Conservation (phyloP, 371 early-diverging fungal genomes). For the Capillidium rhysosporum region DNA sequence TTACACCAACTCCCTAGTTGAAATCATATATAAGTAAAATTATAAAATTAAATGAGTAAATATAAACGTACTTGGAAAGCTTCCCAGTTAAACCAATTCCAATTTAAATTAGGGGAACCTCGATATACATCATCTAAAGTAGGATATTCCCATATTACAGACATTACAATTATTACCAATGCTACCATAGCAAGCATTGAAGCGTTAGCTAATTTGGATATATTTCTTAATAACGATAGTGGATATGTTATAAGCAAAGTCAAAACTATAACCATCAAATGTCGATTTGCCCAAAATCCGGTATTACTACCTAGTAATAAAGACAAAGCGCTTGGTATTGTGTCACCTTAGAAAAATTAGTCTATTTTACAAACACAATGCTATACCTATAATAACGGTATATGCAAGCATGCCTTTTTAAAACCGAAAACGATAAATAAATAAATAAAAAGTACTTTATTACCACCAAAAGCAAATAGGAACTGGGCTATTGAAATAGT, state of each 20-base stretch:
- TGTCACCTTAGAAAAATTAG: conserved; percentile 29
- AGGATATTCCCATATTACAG: conserved; percentile 50
- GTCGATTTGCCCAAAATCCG: conserved; percentile 23
- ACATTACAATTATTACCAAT: conserved; percentile 43
- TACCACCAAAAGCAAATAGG: conserved; percentile 66
- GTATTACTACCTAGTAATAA: conserved; percentile 30
- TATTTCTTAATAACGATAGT: conserved; percentile 54
- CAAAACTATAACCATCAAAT: conserved; percentile 38
- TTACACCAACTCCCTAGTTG: conserved; percentile 51
- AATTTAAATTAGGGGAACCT: conserved; percentile 22
- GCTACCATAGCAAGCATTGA: conserved; percentile 54
- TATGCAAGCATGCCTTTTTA: conserved; percentile 48
- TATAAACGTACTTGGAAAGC: conserved; percentile 25
- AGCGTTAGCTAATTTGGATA: conserved; percentile 57
- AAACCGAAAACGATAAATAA: not conserved
- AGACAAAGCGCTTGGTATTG: conserved; percentile 45
- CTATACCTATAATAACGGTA: conserved; percentile 49
- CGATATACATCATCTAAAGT: conserved; percentile 24
- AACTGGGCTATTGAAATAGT: conserved; percentile 57
- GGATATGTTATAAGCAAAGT: conserved; percentile 48
- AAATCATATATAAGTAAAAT: too few relatives aligned
- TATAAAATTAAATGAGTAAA: too few relatives aligned
- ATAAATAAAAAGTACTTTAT: conserved; percentile 2
- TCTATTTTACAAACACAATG: conserved; percentile 2
- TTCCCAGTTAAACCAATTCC: conserved; percentile 28